Evolutionary conservation across 192 early-diverging fungal species (phyloP), one percentile per base, ranked within the genome.

Genomic region (Linnemannia exigua): DNA sequence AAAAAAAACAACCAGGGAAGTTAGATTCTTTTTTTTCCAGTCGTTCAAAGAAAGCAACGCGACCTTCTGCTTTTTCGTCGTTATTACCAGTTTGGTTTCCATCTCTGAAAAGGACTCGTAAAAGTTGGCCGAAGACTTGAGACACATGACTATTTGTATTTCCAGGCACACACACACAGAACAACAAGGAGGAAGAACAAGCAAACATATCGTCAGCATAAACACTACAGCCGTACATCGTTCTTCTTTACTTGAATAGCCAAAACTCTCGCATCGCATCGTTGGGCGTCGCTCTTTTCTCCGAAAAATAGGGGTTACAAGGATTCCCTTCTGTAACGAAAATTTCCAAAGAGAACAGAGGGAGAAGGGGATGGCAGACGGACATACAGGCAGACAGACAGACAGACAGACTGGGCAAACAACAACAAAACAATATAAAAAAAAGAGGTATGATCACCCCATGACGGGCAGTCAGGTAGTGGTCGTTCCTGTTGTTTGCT

Each of bases 91-190:
- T 31, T 87, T 89, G 67, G 70, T 77, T 66, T 87, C 76, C 81
- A 89, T 82, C 41, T 89, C 88, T 44, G 84, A 71, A 28, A 74
- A 77, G 70, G 81, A 74, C 47, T 89, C 88, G 70, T 89, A 89
- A 89, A 89, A 89, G 71, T 89, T 85, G 50, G 88, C 84, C 33
- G 88, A 80, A 1, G 88, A 85, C 81, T 87, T 85, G 52, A 89
- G 77, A 76, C 88, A 89, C 88, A 89, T 89, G 72, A 87, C 88
- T 89, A 67, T 47, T 12, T 11, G 25, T n/a, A 25, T 25, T n/a
- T 28, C 11, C 25, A 63, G 14, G 58, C 28, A 63, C 28, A 8
- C 6, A 14, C 28, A 19, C 3, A 15, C 2, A 47, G 35, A 36
- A 25, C 19, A 74, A 67, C 63, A 70, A 52, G 6, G 36, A 70